Percentiles rank a stretch among this genome's conserved stretches.
These are phyloP conservation scores for Albifimbria verrucaria DNA, from an alignment of 2,329 filamentous ascomycete species.

Conservation along the genomic window DNA sequence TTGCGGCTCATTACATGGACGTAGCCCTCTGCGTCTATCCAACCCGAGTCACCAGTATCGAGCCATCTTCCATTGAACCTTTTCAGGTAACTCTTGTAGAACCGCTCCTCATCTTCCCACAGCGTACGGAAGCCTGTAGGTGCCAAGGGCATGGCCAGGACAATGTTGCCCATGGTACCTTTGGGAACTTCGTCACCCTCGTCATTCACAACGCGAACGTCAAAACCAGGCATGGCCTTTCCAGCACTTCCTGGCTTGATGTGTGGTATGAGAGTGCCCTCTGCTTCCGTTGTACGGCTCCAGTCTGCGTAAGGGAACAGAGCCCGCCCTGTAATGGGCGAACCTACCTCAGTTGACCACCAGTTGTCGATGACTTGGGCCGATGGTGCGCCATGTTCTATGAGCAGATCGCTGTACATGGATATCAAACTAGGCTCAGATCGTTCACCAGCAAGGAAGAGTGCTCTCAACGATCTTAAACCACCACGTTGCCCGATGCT, in stretches of 20 bases:
- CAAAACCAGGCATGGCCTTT: slow-evolving; percentile 88
- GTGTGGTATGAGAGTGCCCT: slow-evolving; percentile 33
- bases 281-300: slow-evolving; percentile 42
- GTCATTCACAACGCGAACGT: slow-evolving; percentile 82
- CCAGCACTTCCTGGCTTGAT: slow-evolving; percentile 85
- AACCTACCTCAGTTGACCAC: slow-evolving; percentile 60
- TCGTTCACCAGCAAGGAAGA: slow-evolving; percentile 87
- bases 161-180: slow-evolving; percentile 87
- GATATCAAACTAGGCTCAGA: slow-evolving; percentile 83
- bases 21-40: slow-evolving; percentile 73
- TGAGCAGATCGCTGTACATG: slow-evolving; percentile 73
- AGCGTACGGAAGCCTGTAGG: slow-evolving; percentile 83
- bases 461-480: slow-evolving; percentile 64
- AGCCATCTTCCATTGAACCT: slow-evolving; percentile 80
- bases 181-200: slow-evolving; percentile 66
- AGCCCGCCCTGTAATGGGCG: slow-evolving; percentile 55
- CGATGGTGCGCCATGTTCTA: slow-evolving; percentile 59
- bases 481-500: slow-evolving; percentile 64
- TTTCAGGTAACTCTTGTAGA: slow-evolving; percentile 81
- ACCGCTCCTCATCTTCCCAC: slow-evolving; percentile 82
- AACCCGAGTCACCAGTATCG: slow-evolving; percentile 87
- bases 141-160: slow-evolving; percentile 75
- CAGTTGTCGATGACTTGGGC: slow-evolving; percentile 58
- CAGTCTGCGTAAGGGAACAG: slow-evolving; percentile 56
- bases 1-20: slow-evolving; percentile 61